Evolutionary conservation across 2,329 filamentous ascomycete species (phyloP).

Genomic region (Aspergillus clavatus): DNA sequence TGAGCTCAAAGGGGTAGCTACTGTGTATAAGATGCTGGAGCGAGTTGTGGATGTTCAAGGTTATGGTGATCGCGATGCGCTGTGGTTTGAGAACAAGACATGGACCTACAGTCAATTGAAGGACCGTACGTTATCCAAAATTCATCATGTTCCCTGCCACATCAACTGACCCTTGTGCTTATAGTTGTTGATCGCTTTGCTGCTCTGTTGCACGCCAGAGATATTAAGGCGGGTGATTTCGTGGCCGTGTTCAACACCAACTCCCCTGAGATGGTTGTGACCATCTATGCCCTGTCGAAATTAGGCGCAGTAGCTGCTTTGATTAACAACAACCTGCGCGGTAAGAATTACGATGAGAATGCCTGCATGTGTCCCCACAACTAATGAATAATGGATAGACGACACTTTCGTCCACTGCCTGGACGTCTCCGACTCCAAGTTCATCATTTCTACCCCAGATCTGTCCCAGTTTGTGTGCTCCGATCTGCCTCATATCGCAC

Average conservation of each 20-base stretch:
- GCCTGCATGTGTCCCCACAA: neutral
- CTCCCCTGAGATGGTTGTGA: slow-evolving; percentile 47
- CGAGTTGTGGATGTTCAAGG: slow-evolving; percentile 38
- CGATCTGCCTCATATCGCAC: slow-evolving; percentile 33
- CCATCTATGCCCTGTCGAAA: slow-evolving; percentile 43
- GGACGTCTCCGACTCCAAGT: slow-evolving; percentile 37
- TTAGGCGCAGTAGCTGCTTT: slow-evolving; percentile 44
- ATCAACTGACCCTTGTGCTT: slow-evolving; percentile 4
- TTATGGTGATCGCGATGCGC: slow-evolving; percentile 35
- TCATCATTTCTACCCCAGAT: slow-evolving; percentile 44
- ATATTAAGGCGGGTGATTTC: slow-evolving; percentile 37
- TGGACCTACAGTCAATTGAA: slow-evolving; percentile 47
- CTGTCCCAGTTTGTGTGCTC: slow-evolving; percentile 32
- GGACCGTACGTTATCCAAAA: slow-evolving; percentile 30
- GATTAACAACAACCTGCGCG: slow-evolving; percentile 46
- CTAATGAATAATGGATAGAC: slow-evolving; percentile 22
- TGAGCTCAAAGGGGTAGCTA: slow-evolving; percentile 36
- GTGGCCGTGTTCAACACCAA: slow-evolving; percentile 47
- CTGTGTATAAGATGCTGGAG: slow-evolving; percentile 43
- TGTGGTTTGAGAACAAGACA: slow-evolving; percentile 48
- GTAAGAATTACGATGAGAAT: slow-evolving; percentile 23
- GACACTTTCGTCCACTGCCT: slow-evolving; percentile 45
- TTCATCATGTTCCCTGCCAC: slow-evolving; percentile 3
- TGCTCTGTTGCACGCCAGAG: slow-evolving; percentile 36
- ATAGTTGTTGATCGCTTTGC: slow-evolving; percentile 43